phyloP scores from a whole-genome alignment of 2,329 filamentous ascomycete genomes.

The Botrytis medusae region DNA sequence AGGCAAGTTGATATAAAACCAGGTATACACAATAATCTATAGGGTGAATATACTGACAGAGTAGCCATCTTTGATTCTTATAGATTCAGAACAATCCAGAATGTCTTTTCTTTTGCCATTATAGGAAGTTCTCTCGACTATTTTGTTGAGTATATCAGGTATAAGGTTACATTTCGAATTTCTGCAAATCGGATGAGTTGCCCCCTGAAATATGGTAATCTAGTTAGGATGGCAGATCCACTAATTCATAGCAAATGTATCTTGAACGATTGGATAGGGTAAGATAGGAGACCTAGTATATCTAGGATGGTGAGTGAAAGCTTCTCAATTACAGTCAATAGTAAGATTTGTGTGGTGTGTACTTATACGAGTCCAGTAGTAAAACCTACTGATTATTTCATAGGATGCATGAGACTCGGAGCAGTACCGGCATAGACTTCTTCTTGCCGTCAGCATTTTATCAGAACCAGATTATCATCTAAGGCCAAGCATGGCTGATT shows the following conservation, averaged over 20 bases:
- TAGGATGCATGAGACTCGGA: not conserved
- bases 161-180: not conserved
- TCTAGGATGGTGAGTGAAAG: not conserved
- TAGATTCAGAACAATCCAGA: too few relatives aligned
- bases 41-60: too few relatives aligned
- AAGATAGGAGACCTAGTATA: not conserved
- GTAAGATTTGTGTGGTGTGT: not conserved
- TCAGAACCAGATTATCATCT: slow-evolving; percentile 1
- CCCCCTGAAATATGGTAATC: not conserved
- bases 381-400: not conserved
- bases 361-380: not conserved
- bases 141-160: not conserved
- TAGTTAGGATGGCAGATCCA: not conserved
- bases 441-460: not conserved
- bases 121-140: too few relatives aligned
- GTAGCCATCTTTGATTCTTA: too few relatives aligned
- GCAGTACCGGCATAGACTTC: not conserved
- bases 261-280: not conserved
- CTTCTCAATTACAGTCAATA: not conserved
- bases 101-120: too few relatives aligned
- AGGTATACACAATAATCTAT: too few relatives aligned
- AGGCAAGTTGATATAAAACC: too few relatives aligned
- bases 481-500: not conserved
- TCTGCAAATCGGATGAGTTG: not conserved
- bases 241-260: not conserved